Conservation (phyloP, 2,329 filamentous ascomycete genomes). For the Paracorniculantispora psalliotae region DNA sequence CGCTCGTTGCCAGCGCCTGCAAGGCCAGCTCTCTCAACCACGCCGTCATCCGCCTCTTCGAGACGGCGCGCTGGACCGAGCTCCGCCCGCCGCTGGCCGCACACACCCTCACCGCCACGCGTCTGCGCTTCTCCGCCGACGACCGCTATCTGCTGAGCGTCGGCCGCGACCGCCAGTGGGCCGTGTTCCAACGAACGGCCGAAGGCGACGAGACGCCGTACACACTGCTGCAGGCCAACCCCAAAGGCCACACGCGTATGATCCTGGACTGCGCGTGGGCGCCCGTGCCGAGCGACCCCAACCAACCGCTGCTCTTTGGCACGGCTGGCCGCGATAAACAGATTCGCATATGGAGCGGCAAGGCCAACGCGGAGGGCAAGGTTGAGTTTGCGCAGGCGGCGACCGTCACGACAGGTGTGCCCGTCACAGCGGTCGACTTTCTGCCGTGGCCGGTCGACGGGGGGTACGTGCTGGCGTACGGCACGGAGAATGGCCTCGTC, state of each 20-base stretch:
- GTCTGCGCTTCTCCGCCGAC: slow-evolving; percentile 72
- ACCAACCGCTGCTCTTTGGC: slow-evolving; percentile 53
- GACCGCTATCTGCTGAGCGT: slow-evolving; percentile 78
- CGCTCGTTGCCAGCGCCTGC: slow-evolving; percentile 83
- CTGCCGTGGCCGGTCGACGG: slow-evolving; percentile 31
- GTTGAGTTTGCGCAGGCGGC: slow-evolving; percentile 46
- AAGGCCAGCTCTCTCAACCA: slow-evolving; percentile 90
- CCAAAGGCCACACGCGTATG: slow-evolving; percentile 88
- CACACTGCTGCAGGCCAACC: slow-evolving; percentile 57
- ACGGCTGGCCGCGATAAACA: slow-evolving; percentile 88
- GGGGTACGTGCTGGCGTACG: slow-evolving; percentile 46
- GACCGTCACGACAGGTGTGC: slow-evolving; percentile 49
- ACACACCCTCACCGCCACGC: slow-evolving; percentile 81
- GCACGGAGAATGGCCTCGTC: slow-evolving; percentile 51
- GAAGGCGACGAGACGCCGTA: slow-evolving; percentile 41
- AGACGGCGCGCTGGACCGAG: slow-evolving; percentile 83
- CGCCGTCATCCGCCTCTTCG: slow-evolving; percentile 87
- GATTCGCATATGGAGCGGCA: slow-evolving; percentile 63
- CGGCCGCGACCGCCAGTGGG: slow-evolving; percentile 88
- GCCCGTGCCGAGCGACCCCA: slow-evolving; percentile 41
- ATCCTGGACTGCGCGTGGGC: slow-evolving; percentile 86
- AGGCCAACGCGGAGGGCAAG: slow-evolving; percentile 26
- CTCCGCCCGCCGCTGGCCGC: slow-evolving; percentile 75
- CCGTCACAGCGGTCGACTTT: slow-evolving; percentile 71
- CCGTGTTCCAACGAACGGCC: slow-evolving; percentile 60